Conservation (phyloP, 257 asterid species). For the Nicotiana undulata region DNA sequence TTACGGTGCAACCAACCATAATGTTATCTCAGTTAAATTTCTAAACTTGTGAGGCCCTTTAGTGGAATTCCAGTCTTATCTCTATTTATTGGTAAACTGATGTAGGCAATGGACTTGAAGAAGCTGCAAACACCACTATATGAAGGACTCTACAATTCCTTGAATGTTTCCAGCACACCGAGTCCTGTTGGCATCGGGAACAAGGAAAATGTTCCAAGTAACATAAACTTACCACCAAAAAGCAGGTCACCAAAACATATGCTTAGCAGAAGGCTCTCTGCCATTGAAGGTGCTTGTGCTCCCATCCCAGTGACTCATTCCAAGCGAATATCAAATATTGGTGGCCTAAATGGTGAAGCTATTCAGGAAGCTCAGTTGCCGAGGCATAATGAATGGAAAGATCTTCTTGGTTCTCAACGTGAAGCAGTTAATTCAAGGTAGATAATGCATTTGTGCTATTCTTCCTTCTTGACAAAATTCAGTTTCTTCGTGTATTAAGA, state of each 20-base stretch:
- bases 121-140: conserved; percentile 91
- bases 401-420: conserved; percentile 40
- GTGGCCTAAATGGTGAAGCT: conserved; percentile 31
- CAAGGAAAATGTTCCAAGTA: conserved; percentile 75
- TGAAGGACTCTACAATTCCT: conserved; percentile 75
- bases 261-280: conserved; percentile 69
- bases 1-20: neutral
- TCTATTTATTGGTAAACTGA: conserved; percentile 10
- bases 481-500: conserved; percentile 6
- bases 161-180: conserved; percentile 52
- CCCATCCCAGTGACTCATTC: conserved; percentile 60
- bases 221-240: conserved; percentile 78
- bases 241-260: conserved; percentile 79
- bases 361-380: conserved; percentile 47
- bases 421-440: conserved; percentile 76
- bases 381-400: conserved; percentile 30
- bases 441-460: conserved; percentile 2
- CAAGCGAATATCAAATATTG: conserved; percentile 65
- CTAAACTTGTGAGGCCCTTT: neutral
- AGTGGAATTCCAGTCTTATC: neutral
- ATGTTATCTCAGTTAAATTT: neutral
- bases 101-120: conserved; percentile 82
- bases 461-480: neutral
- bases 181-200: conserved; percentile 50
- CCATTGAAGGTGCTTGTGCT: conserved; percentile 48